Base-by-base conservation (phyloP, 2,329 filamentous ascomycete genomes). In the Hymenoscyphus fructigenus region DNA sequence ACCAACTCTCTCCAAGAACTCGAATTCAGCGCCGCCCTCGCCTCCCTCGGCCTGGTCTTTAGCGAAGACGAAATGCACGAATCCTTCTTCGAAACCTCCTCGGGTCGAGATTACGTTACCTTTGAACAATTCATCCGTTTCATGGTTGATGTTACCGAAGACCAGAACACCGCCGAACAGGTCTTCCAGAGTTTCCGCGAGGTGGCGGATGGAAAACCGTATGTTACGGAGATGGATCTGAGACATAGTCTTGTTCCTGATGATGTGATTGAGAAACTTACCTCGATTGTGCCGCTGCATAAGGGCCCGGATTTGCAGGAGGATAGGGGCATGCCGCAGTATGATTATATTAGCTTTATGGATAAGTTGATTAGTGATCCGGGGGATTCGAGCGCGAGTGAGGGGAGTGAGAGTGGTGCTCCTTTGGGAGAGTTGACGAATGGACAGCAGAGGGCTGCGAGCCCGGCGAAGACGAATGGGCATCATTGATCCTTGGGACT, bases 101-200 rank as follows among this genome's bases (percentile, higher is more conserved):
- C 86, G 44, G 92, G 88, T 41, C 85, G 82, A 69, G 90, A 89
- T 77, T 86, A 90, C 69, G 95, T 99, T 60, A 95, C 91, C 4
- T 99, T 99, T 75, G 95, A 99, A 80, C 94, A 98, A 78, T 99
- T 99, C 76, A 99, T 99, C 76, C 89, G 92, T 47, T 99, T 99
- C 83, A 99, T 99, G 95, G 95, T 99, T 58, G 92, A 96, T 72
- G 95, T 97, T 59, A 99, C 95, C 14, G 95, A 99, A 79, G 95
- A 99, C 76, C 95, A 99, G 80, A 97, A 99, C 77, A 97, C 93
- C 3, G 95, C 95, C 14, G 95, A 98, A 79, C 95, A 99, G 78
- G 95, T 99, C 5, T 98, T 95, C 82, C 94, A 99, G 80, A 96
- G 91, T 69, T 99, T 99, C 86, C 88, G 89, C 65, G 95, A 99